Base-by-base conservation (phyloP, 768 basidiomycete species). In the Gymnopilus dilepis region DNA sequence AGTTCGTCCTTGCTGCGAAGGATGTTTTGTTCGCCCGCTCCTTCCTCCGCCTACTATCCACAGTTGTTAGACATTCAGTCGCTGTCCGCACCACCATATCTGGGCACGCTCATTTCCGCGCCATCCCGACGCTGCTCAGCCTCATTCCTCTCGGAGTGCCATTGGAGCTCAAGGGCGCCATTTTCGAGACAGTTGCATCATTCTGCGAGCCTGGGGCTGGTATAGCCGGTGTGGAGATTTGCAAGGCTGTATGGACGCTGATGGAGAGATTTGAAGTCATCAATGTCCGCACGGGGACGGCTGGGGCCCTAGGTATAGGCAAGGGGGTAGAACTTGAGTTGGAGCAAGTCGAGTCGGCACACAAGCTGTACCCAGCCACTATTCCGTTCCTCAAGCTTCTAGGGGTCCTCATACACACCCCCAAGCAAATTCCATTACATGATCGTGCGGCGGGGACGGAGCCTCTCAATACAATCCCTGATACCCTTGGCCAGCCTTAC, bases 241-340 rank as follows among this genome's bases (percentile, higher is more conserved):
- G 92, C 73, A 87, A 86, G 70, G 84, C 86, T 4, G 87, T 95
- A 0, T 96, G 94, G 95, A 82, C 82, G 1, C 73, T 90, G 51
- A 89, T 97, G 86, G 95, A 97, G 74, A 83, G 87, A 52, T 77
- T 88, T 21, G 94, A 95, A 68, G 87, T 95, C 33, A 92, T 89
- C 73, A 92, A 92, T 64, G 87, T 92, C 8, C 86, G 90, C 30
- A 72, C 78, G 0, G 70, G 76, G 6, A 59, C 78, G 5, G 61
- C 72, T 0, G 72, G 77, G 73, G 81, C 42, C 69, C 15, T 89
- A 6, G 79, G 85, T 3, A 80, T 88, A 21, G 83, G 84, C 11
- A 90, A 89, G 69, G 94, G 95, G 0, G 88, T 95, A 3, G 89
- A 96, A 64, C 84, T 91, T 4, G 94, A 97, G 71, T 76, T 98